Conservation (phyloP, 805 yeast species). For the Cyberlindnera saturnus region DNA sequence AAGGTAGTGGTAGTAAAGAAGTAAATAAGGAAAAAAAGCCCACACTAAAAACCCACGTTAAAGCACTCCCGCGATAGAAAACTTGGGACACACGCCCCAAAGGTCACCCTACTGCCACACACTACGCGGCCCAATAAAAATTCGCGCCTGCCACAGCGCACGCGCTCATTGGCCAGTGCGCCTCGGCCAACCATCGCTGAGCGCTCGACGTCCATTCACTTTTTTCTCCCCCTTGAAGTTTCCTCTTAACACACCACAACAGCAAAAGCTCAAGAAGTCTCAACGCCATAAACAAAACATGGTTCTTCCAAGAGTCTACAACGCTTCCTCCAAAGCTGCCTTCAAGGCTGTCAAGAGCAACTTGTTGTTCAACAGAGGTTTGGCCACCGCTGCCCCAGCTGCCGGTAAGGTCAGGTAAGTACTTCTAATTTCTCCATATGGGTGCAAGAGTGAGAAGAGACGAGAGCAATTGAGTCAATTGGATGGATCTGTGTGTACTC, state of each 20-base stretch:
- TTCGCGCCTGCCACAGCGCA: not conserved
- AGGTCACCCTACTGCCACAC: not conserved
- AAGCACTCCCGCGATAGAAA: no score
- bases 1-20: no score
- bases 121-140: conserved; percentile 2
- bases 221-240: not conserved
- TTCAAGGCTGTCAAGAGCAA: conserved; percentile 85
- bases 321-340: conserved; percentile 75
- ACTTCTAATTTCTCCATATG: conserved; percentile 5
- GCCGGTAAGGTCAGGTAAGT: conserved; percentile 88
- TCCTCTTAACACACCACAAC: not conserved
- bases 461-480: no score
- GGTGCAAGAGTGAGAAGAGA: not conserved
- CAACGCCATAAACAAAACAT: conserved; percentile 18
- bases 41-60: no score
- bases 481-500: no score
- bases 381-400: conserved; percentile 72
- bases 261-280: not conserved
- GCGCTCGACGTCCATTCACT: not conserved
- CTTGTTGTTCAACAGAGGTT: conserved; percentile 64
- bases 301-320: conserved; percentile 53
- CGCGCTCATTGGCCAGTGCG: conserved; percentile 7
- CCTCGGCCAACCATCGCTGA: not conserved
- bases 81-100: no score
- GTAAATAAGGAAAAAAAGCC: no score